These are phyloP conservation scores for Exophiala phaeomuriformis DNA, from an alignment of 2,329 filamentous ascomycete genomes.

Conservation along the genomic window DNA sequence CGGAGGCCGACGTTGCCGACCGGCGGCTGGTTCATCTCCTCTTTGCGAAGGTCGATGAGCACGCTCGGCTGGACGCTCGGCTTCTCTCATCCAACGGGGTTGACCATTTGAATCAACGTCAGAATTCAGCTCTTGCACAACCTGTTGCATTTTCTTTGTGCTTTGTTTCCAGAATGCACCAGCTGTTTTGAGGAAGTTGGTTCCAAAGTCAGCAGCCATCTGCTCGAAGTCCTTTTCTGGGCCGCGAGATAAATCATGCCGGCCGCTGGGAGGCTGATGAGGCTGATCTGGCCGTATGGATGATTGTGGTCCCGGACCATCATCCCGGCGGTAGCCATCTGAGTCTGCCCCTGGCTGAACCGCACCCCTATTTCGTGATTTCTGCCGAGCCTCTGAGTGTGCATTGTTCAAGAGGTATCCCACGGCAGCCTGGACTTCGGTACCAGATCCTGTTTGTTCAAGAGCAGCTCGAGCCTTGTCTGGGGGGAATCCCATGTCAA, in stretches of 20 bases:
- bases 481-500: conserved; percentile 88
- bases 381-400: conserved; percentile 72
- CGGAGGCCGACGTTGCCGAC: conserved; percentile 21
- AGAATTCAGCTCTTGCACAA: conserved; percentile 73
- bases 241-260: conserved; percentile 34
- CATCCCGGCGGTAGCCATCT: conserved; percentile 37
- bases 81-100: conserved; percentile 91
- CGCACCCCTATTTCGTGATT: conserved; percentile 32
- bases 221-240: conserved; percentile 69
- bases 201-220: conserved; percentile 73
- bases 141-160: conserved; percentile 86
- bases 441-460: conserved; percentile 67
- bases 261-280: conserved; percentile 2
- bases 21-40: conserved; percentile 6
- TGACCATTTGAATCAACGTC: conserved; percentile 66
- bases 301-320: conserved; percentile 47
- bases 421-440: conserved; percentile 78
- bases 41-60: conserved; percentile 23
- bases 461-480: conserved; percentile 77
- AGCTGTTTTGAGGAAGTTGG: conserved; percentile 81
- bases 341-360: conserved; percentile 13
- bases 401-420: conserved; percentile 87
- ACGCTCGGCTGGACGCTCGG: conserved; percentile 31
- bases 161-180: conserved; percentile 93
- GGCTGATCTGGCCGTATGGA: conserved; percentile 23